A percentile compares a stretch with the other conserved stretches of the same genome.
Conservation (phyloP, 2,329 filamentous ascomycete genomes). For the Botrytis squamosa region DNA sequence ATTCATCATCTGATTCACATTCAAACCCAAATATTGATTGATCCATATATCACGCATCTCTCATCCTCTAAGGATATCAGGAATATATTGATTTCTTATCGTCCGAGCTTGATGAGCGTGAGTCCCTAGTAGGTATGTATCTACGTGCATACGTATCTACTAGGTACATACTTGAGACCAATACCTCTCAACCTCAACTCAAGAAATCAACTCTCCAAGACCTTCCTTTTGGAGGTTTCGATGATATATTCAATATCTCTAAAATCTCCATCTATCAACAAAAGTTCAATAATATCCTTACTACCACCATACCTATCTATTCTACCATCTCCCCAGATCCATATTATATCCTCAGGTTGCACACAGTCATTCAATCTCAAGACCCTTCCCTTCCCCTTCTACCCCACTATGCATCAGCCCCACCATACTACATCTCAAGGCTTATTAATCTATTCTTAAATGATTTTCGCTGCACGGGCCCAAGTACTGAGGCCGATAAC, state of each 20-base stretch:
- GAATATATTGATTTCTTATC: not conserved
- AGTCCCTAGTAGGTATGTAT: not conserved
- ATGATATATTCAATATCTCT: not conserved
- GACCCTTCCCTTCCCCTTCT: not conserved
- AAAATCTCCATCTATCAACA: too few species aligned
- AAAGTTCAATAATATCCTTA: too few species aligned
- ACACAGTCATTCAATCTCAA: not conserved
- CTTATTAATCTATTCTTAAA: not conserved
- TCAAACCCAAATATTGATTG: not conserved
- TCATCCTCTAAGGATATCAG: not conserved
- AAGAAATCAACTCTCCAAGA: not conserved
- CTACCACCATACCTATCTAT: not conserved
- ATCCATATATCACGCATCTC: not conserved
- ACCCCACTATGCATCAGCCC: not conserved
- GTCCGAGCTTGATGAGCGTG: not conserved
- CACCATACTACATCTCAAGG: not conserved
- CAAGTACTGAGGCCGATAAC: too few species aligned
- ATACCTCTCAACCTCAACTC: not conserved
- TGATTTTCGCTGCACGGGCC: not conserved
- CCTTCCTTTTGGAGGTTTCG: not conserved
- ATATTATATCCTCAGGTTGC: not conserved
- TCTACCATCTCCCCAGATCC: not conserved
- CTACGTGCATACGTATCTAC: too few species aligned
- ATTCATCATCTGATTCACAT: not conserved
- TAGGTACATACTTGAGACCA: not conserved